Conservation (phyloP, 2,329 filamentous ascomycete species). For the Xylaria sp. region DNA sequence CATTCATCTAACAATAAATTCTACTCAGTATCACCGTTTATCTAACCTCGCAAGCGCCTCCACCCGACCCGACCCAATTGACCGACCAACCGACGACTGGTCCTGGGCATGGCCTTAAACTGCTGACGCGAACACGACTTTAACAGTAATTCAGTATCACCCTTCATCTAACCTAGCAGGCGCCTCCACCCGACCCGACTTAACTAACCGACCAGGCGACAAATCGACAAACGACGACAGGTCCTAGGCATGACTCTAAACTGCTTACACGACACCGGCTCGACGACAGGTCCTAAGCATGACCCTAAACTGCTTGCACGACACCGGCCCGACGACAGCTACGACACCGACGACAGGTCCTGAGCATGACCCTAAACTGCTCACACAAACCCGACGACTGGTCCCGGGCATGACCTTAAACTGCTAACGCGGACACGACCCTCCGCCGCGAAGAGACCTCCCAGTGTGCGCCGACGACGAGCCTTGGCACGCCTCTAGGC, state of each 20-base stretch:
- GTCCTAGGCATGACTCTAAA: not conserved
- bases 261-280: no score
- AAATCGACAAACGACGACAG: no score
- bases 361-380: not conserved
- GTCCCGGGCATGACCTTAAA: not conserved
- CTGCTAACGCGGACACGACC: not conserved
- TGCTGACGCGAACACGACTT: not conserved
- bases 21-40: no score
- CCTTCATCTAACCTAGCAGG: no score
- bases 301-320: not conserved
- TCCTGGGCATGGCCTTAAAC: not conserved
- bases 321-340: not conserved
- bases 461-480: conserved; percentile 2
- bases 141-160: no score
- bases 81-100: conserved; percentile 7
- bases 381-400: not conserved
- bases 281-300: not conserved
- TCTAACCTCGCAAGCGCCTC: no score
- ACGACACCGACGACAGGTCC: not conserved
- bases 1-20: no score
- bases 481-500: conserved; percentile 1
- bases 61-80: no score
- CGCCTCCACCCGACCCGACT: no score
- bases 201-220: no score
- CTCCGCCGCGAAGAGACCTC: not conserved